A percentile compares a stretch with the other conserved stretches of the same genome.
phyloP scores from a whole-genome alignment of 352 stramenopile genomes.

The Globisporangium camurandrum region DNA sequence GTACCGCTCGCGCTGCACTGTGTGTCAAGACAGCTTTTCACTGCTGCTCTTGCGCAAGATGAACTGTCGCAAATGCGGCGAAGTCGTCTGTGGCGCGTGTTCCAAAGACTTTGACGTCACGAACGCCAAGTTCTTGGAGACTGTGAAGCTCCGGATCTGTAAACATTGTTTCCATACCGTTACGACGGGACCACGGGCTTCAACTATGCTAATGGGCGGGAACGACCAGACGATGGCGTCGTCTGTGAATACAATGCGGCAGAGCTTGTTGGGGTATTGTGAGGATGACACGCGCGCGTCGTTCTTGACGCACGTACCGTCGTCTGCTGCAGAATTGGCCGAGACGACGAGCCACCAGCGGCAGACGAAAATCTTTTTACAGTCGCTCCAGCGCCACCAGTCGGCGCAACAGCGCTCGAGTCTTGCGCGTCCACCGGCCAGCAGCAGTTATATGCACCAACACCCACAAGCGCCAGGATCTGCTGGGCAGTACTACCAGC shows the following conservation, averaged over 20 bases:
- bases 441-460: constrained; percentile 11
- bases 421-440: constrained; percentile 14
- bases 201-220: constrained; percentile 30
- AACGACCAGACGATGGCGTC: constrained; percentile 43
- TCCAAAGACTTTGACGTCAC: constrained; percentile 75
- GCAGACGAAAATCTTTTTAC: constrained; percentile 58
- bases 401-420: constrained; percentile 2
- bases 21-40: constrained; percentile 82
- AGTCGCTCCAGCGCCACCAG: constrained; percentile 45
- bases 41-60: constrained; percentile 75
- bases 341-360: constrained; percentile 14
- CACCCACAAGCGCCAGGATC: constrained; percentile 7
- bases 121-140: constrained; percentile 48
- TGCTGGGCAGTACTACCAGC: constrained; percentile 20
- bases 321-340: constrained; percentile 11
- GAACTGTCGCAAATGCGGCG: constrained; percentile 82
- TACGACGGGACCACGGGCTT: constrained; percentile 48
- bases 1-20: constrained; percentile 57
- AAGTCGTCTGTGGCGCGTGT: constrained; percentile 82
- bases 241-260: constrained; percentile 27
- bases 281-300: constrained; percentile 59
- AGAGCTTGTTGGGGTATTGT: constrained; percentile 61
- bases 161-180: constrained; percentile 81
- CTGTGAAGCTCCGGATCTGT: constrained; percentile 77
- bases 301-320: constrained; percentile 37